Evolutionary conservation across 192 early-diverging fungal genomes (phyloP), one percentile per base, ranked within the genome.

Genomic region (Dissophora globulifera): DNA sequence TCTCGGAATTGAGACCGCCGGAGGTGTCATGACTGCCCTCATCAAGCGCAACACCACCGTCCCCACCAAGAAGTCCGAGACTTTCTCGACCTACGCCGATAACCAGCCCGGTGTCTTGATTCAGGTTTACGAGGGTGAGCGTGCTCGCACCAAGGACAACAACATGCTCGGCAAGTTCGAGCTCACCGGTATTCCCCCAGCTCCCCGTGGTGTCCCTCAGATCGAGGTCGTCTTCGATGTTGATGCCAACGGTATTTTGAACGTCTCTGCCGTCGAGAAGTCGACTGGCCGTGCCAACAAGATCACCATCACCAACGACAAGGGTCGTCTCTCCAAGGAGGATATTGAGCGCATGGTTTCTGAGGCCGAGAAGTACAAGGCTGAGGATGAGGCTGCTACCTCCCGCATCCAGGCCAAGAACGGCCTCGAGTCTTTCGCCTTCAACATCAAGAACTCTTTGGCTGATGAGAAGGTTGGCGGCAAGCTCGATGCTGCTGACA

Each of bases 281-380:
- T 92, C 93, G 70, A 96, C 94, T 61, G 94, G 94, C 59, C 87
- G 89, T 71, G 90, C 92, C 74, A 95, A 96, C 89, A 97, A 95
- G 89, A 97, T 97, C 83, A 97, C 95, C 83, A 96, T 99, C 88
- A 96, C 95, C 87, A 95, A 96, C 89, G 95, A 97, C 89, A 96
- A 97, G 90, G 96, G 96, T 60, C 93, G 95, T 79, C 90, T 99
- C 58, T 92, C 94, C 66, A 96, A 98, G 91, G 97, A 98, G 79
- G 95, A 98, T 72, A 98, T 99, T 78, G 96, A 99, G 83, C 94
- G 95, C 78, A 96, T 97, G 94, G 80, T 79, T 55, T 41, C 58
- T 23, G 82, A 83, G 69, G 83, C 83, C 48, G 83, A 84, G 75
- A 82, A 81, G 67, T 84, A 84, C 65, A 94, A 94, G 89, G 93